Conservation (phyloP, 441 rosid genomes). For the Manihot esculenta region DNA sequence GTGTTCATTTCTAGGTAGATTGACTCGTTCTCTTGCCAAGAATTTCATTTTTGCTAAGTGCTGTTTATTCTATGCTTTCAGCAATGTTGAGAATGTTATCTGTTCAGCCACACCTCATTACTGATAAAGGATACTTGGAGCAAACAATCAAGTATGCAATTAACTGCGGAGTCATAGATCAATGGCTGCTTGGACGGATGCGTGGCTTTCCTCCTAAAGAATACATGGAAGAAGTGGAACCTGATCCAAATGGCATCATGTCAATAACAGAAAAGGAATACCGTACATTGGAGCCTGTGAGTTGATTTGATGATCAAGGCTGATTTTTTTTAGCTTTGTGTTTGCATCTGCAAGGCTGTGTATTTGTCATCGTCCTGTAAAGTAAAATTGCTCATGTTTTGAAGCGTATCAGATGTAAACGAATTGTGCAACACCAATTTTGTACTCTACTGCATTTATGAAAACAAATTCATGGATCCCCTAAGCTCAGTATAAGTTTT, state of each 20-base stretch:
- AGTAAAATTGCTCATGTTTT: slow-evolving; percentile 22
- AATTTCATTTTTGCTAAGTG: slow-evolving; percentile 4
- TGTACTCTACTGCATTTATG: slow-evolving; percentile 10
- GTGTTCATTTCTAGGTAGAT: neutral
- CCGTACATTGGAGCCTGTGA: slow-evolving; percentile 45
- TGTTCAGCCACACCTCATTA: slow-evolving; percentile 60
- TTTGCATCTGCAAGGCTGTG: slow-evolving; percentile 3
- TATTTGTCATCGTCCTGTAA: slow-evolving; percentile 19
- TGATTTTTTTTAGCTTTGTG: slow-evolving; percentile 5
- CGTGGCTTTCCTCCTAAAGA: slow-evolving; percentile 77
- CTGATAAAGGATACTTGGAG: slow-evolving; percentile 66
- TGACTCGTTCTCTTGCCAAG: neutral
- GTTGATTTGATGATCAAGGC: slow-evolving; percentile 30
- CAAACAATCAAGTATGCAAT: slow-evolving; percentile 66
- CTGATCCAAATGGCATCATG: slow-evolving; percentile 59
- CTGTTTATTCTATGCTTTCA: slow-evolving; percentile 33
- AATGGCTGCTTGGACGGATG: slow-evolving; percentile 62
- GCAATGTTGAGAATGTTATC: slow-evolving; percentile 85
- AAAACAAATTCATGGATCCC: neutral
- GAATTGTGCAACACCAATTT: slow-evolving; percentile 21
- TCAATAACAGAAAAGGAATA: slow-evolving; percentile 65
- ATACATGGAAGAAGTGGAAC: slow-evolving; percentile 50
- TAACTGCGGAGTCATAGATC: slow-evolving; percentile 79
- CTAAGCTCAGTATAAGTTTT: neutral
- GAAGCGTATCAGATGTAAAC: slow-evolving; percentile 7